Percentiles rank a stretch among this genome's conserved stretches.
Conservation (phyloP, 2,329 filamentous ascomycete species). For the Clarireedia homoeocarpa region DNA sequence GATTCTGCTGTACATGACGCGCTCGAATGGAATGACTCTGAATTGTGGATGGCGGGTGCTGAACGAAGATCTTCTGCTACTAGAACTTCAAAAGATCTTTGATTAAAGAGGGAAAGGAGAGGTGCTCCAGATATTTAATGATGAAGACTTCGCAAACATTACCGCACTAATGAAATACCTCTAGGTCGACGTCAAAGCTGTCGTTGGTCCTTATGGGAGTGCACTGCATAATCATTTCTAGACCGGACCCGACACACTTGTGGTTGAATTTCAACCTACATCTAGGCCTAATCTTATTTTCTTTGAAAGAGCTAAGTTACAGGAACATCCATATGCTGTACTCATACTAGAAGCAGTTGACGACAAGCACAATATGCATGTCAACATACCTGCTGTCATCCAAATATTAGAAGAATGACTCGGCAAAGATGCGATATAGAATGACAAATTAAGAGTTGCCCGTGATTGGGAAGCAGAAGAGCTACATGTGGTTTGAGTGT, state of each 20-base stretch:
- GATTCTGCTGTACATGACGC: background rate
- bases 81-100: background rate
- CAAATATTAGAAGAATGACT: too few species aligned
- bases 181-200: background rate
- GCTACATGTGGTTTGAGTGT: background rate
- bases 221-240: too few species aligned
- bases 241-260: too few species aligned
- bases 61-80: background rate
- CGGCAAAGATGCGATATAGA: too few species aligned
- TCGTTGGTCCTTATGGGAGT: background rate
- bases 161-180: background rate
- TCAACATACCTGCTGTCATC: too few species aligned
- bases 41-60: background rate
- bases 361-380: too few species aligned
- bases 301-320: too few species aligned
- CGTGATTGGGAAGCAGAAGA: background rate
- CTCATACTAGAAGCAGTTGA: too few species aligned
- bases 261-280: too few species aligned
- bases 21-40: background rate
- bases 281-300: too few species aligned
- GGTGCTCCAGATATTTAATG: background rate
- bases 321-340: too few species aligned
- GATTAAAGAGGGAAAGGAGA: background rate
- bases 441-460: too few species aligned
- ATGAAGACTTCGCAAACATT: background rate